phyloP scores from a whole-genome alignment of 208 protist species.

The Crithidia expoeki region DNA sequence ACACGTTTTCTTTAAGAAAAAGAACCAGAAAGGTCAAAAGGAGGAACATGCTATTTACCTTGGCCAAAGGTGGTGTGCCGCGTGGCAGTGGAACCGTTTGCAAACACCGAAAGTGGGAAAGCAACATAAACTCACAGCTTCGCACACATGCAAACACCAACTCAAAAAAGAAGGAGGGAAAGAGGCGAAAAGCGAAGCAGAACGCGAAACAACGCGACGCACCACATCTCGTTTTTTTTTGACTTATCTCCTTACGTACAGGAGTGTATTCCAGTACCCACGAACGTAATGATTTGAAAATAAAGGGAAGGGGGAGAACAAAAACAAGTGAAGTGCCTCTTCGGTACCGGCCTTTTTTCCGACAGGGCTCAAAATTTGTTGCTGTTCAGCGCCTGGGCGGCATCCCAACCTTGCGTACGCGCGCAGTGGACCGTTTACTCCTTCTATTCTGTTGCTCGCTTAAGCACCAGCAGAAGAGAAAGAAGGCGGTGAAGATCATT shows the following conservation, averaged over 20 bases:
- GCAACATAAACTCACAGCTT: neutral
- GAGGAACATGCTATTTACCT: constrained; percentile 14
- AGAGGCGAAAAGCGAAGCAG: neutral
- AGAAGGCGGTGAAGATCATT: neutral
- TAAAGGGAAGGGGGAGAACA: neutral
- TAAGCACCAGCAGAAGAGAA: neutral
- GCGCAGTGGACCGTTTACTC: neutral
- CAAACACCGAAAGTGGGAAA: neutral
- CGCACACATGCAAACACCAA: constrained; percentile 5
- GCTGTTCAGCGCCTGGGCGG: too few relatives aligned
- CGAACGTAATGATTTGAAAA: constrained; percentile 4
- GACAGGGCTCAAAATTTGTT: neutral
- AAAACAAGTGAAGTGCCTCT: neutral
- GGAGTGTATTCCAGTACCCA: neutral
- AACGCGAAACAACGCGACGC: neutral
- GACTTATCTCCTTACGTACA: neutral
- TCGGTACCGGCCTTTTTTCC: neutral
- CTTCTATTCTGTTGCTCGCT: neutral
- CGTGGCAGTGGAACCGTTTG: neutral
- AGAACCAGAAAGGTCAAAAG: constrained; percentile 18
- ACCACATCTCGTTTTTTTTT: neutral
- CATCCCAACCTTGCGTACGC: neutral
- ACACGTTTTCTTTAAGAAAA: constrained; percentile 10
- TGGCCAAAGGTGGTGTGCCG: neutral
- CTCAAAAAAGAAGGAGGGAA: constrained; percentile 13